Conservation (phyloP, 2,329 filamentous ascomycete species). For the Penicillium sp. region DNA sequence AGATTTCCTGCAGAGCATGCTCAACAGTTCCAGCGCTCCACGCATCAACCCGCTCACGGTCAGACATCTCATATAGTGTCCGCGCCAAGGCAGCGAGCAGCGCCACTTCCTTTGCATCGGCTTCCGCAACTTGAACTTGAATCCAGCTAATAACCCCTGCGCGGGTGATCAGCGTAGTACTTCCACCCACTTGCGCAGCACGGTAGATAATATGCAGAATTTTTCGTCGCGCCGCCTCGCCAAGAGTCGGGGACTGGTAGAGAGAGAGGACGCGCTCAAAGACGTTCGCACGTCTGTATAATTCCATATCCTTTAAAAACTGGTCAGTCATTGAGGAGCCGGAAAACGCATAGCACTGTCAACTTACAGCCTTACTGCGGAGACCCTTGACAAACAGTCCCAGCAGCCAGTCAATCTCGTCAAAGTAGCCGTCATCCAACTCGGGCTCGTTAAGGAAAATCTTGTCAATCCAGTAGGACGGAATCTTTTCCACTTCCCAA, state of each 20-base stretch:
- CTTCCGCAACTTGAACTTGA: constrained; percentile 58
- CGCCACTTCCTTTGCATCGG: constrained; percentile 45
- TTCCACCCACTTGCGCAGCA: constrained; percentile 69
- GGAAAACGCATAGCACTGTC: neutral
- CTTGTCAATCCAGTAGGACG: constrained; percentile 65
- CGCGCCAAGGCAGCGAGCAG: constrained; percentile 59
- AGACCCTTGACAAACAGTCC: constrained; percentile 69
- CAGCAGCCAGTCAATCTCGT: constrained; percentile 74
- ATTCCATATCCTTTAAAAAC: constrained; percentile 45
- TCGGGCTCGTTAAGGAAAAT: constrained; percentile 74
- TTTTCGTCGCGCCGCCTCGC: constrained; percentile 61
- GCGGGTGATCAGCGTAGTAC: constrained; percentile 77
- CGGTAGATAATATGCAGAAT: constrained; percentile 66
- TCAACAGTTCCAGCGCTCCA: constrained; percentile 64
- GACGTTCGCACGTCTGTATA: constrained; percentile 60
- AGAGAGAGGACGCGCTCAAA: constrained; percentile 75
- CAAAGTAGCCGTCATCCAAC: constrained; percentile 71
- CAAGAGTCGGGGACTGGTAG: constrained; percentile 67
- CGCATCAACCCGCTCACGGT: constrained; percentile 62
- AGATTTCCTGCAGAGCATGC: constrained; percentile 27
- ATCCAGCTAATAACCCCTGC: constrained; percentile 77
- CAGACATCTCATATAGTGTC: constrained; percentile 65
- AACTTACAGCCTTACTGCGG: constrained; percentile 55
- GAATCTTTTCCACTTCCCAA: constrained; percentile 66
- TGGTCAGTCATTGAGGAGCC: constrained; percentile 12